Evolutionary conservation across 83 land plant species (phyloP).

Genomic region (Larix sibirica): DNA sequence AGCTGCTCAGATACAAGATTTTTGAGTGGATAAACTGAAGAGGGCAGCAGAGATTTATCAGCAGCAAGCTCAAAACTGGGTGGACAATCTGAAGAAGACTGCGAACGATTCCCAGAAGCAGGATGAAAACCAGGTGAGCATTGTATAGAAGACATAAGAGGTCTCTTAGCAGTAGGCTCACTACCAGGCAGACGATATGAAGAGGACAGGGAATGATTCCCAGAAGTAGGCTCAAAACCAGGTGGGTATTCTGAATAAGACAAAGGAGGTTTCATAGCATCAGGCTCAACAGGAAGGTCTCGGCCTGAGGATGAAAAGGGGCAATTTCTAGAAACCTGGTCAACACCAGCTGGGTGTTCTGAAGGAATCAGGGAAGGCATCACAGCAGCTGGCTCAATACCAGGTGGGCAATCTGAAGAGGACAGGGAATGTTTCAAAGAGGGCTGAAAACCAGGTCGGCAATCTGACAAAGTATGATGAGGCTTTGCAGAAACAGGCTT

Average conservation of each 20-base stretch:
- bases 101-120: not conserved
- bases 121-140: not conserved
- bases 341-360: not conserved
- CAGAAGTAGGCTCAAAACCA: not conserved
- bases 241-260: constrained; percentile 5
- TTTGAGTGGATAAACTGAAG: not conserved
- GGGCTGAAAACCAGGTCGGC: not conserved
- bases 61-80: not conserved
- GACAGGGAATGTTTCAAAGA: not conserved
- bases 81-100: not conserved
- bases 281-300: not conserved
- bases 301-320: not conserved
- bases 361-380: not conserved
- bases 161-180: not conserved
- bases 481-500: not conserved
- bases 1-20: not conserved
- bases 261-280: not conserved
- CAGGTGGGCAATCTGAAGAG: not conserved
- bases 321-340: not conserved
- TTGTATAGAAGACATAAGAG: not conserved
- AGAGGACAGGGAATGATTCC: not conserved
- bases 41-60: not conserved
- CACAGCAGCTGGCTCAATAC: not conserved
- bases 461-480: not conserved
- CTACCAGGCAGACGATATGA: not conserved